Conservation (phyloP, 2,329 filamentous ascomycete species). For the Paecilomyces variotii region DNA sequence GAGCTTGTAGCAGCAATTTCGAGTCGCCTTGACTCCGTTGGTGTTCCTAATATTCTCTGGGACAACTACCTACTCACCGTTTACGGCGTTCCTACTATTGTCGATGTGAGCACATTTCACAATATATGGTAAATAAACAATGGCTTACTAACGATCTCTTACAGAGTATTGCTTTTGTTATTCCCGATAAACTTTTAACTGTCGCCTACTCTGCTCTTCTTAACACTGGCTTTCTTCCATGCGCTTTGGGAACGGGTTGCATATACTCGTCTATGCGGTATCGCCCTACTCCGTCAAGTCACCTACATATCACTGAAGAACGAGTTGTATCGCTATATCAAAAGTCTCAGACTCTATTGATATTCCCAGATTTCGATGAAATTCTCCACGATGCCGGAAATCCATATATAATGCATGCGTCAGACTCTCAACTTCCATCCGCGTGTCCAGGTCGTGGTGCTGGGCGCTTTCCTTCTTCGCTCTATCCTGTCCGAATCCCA, state of each 20-base stretch:
- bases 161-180: constrained; percentile 10
- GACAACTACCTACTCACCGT: constrained; percentile 22
- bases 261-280: constrained; percentile 1
- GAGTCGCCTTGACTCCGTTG: constrained; percentile 9
- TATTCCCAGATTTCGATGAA: constrained; percentile 6
- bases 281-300: constrained; percentile 2
- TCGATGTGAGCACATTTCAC: constrained; percentile 9
- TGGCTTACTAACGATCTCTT: background rate
- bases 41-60: constrained; percentile 18
- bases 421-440: constrained; percentile 10
- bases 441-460: constrained; percentile 4
- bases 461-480: constrained; percentile 9
- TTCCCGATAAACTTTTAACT: constrained; percentile 9
- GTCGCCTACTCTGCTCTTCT: constrained; percentile 7
- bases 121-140: background rate
- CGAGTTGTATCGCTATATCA: constrained; percentile 10
- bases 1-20: constrained; percentile 13
- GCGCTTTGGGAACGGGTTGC: constrained; percentile 7
- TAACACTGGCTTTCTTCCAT: constrained; percentile 9
- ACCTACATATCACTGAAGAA: constrained; percentile 12
- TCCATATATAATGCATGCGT: constrained; percentile 9
- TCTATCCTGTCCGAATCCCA: constrained; percentile 10
- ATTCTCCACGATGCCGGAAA: background rate
- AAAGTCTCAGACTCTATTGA: constrained; percentile 13
- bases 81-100: constrained; percentile 18